Evolutionary conservation across 140 eudicot genomes (phyloP).

Genomic region (Eryngium alpinum): DNA sequence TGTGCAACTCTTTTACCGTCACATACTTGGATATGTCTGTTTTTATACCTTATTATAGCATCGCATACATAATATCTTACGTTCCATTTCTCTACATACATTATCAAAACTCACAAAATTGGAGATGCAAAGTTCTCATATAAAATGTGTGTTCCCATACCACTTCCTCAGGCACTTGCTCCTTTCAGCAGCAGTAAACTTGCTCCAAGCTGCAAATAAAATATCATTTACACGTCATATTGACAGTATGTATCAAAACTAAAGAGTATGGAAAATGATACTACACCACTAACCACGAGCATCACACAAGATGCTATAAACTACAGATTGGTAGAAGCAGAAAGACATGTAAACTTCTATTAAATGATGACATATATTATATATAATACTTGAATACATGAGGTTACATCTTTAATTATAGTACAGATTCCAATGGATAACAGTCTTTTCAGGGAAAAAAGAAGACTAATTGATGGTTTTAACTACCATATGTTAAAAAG

Average conservation of each 20-base stretch:
- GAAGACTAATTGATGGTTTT: background rate
- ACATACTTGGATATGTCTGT: too few relatives aligned
- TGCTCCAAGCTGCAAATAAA: constrained; percentile 67
- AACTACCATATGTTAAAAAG: background rate
- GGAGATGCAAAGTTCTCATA: background rate
- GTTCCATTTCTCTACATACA: background rate
- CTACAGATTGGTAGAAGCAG: background rate
- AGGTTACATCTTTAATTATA: background rate
- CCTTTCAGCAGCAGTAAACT: constrained; percentile 73
- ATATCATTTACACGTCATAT: constrained; percentile 11
- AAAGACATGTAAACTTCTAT: background rate
- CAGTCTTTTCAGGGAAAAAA: background rate
- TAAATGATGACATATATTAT: background rate
- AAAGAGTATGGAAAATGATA: background rate
- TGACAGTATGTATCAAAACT: background rate
- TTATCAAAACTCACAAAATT: background rate
- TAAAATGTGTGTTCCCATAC: constrained; percentile 25
- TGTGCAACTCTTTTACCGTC: background rate
- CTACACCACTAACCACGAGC: background rate
- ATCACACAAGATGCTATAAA: too few relatives aligned
- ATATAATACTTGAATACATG: background rate
- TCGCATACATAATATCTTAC: background rate
- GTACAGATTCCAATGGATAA: background rate
- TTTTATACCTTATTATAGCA: background rate
- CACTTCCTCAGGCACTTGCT: constrained; percentile 72